phyloP scores from a whole-genome alignment of 257 asterid genomes.

The Capsicum rhomboideum region DNA sequence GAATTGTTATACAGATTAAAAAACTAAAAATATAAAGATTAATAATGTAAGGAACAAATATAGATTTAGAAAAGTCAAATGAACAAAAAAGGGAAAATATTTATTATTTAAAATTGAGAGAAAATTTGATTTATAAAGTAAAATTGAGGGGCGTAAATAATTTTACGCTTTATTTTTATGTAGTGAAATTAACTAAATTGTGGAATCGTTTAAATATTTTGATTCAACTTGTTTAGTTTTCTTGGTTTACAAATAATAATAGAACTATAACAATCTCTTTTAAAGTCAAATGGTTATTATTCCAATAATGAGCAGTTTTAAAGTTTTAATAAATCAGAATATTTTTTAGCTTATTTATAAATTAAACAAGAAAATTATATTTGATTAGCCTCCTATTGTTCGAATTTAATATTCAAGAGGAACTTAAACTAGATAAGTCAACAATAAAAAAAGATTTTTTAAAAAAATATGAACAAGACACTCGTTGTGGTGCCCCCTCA shows the following conservation, averaged over 20 bases:
- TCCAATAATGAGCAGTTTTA: background rate
- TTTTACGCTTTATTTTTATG: background rate
- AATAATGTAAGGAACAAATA: background rate
- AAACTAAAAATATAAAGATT: background rate
- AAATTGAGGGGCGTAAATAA: background rate
- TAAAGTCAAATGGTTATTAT: background rate
- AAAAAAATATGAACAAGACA: background rate
- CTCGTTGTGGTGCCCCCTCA: background rate
- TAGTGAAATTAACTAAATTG: background rate
- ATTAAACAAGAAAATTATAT: background rate
- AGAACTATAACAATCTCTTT: background rate
- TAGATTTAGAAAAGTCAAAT: background rate
- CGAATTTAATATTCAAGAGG: background rate
- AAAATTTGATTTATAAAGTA: background rate
- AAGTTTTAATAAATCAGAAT: background rate
- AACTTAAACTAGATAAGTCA: background rate
- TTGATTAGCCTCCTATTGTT: background rate
- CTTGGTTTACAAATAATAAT: background rate
- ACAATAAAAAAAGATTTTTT: background rate
- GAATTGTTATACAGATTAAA: background rate
- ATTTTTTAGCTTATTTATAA: background rate
- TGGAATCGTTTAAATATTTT: background rate
- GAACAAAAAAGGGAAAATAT: background rate
- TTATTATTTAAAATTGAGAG: background rate
- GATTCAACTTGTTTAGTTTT: background rate